phyloP scores from a whole-genome alignment of 352 stramenopile species.

The Pythium utonaiense region DNA sequence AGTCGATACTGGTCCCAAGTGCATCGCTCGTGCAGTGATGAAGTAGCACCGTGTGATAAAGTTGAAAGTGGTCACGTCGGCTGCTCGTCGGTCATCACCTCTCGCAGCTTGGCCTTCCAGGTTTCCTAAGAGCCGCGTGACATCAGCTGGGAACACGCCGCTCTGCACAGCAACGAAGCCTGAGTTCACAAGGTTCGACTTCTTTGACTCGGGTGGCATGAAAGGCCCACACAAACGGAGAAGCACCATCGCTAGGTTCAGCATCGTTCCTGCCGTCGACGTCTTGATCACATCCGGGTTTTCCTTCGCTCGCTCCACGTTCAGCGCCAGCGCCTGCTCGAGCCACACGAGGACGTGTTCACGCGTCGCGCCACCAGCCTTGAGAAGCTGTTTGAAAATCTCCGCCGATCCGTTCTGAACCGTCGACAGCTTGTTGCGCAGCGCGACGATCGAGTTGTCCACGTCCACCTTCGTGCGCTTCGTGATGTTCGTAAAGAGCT shows the following conservation, averaged over 20 bases:
- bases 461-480: slow-evolving; percentile 80
- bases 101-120: slow-evolving; percentile 24
- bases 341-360: slow-evolving; percentile 72
- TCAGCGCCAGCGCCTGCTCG: slow-evolving; percentile 71
- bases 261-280: slow-evolving; percentile 67
- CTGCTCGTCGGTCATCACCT: slow-evolving; percentile 18
- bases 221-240: slow-evolving; percentile 81
- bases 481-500: slow-evolving; percentile 84
- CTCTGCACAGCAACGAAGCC: slow-evolving; percentile 50
- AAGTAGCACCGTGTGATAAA: slow-evolving; percentile 98
- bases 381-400: slow-evolving; percentile 66
- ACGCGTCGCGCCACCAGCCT: slow-evolving; percentile 47
- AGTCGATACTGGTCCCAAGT: slow-evolving; percentile 88
- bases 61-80: slow-evolving; percentile 74
- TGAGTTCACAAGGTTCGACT: slow-evolving; percentile 65
- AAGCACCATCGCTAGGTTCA: slow-evolving; percentile 78
- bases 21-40: slow-evolving; percentile 88
- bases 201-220: slow-evolving; percentile 71
- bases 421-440: slow-evolving; percentile 69
- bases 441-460: slow-evolving; percentile 59
- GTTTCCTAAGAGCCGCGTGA: slow-evolving; percentile 47
- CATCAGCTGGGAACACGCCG: slow-evolving; percentile 58
- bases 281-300: slow-evolving; percentile 69
- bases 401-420: slow-evolving; percentile 57
- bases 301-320: slow-evolving; percentile 73